Evolutionary conservation across 169 alveolate genomes (phyloP).

Genomic region (Theileria luwenshuni): DNA sequence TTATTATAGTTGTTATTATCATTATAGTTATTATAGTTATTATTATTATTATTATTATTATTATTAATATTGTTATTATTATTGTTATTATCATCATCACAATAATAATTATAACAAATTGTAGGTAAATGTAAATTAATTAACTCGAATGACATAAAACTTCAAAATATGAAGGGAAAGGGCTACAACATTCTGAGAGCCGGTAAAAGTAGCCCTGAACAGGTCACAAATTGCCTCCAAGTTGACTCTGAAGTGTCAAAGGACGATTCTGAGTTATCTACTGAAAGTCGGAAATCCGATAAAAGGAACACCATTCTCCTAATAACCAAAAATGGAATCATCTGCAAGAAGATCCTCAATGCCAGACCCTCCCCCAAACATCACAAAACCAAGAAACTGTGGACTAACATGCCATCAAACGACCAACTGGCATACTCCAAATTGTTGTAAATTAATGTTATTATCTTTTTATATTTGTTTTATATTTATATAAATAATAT

Average conservation of each 20-base stretch:
- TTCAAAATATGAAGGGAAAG: slow-evolving; percentile 37
- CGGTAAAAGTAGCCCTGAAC: background rate
- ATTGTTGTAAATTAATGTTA: background rate
- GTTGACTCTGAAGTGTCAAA: slow-evolving; percentile 4
- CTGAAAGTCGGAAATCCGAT: no score
- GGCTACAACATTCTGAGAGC: slow-evolving; percentile 49
- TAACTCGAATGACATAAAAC: slow-evolving; percentile 33
- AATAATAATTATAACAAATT: background rate
- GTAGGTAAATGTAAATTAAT: slow-evolving; percentile 46
- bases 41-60: no score
- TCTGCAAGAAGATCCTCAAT: slow-evolving; percentile 54
- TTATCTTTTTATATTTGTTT: no score
- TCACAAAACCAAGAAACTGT: slow-evolving; percentile 55
- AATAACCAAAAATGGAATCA: slow-evolving; percentile 38
- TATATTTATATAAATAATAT: no score
- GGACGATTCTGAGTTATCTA: no score
- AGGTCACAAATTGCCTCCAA: background rate
- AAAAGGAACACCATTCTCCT: background rate
- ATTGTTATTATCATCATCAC: no score
- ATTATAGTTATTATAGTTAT: no score
- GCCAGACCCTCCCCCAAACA: slow-evolving; percentile 36
- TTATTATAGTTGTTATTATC: no score
- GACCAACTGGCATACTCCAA: slow-evolving; percentile 8
- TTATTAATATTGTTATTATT: no score
- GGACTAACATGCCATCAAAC: slow-evolving; percentile 28